A percentile compares a stretch with the other conserved stretches of the same genome.
phyloP scores from a whole-genome alignment of 768 basidiomycete species.

The Pluteus cervinus region DNA sequence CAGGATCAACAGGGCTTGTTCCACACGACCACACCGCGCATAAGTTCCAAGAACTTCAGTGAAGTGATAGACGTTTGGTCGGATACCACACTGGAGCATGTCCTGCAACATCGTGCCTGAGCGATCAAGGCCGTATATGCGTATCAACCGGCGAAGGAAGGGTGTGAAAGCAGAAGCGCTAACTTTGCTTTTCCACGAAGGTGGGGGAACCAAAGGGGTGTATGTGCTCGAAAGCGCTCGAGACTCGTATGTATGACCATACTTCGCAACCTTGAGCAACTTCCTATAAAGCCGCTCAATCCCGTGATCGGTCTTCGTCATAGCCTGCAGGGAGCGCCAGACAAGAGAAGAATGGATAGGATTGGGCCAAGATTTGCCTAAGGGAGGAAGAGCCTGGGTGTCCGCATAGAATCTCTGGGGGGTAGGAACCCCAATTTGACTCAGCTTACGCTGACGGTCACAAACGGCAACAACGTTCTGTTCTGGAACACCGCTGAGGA shows the following conservation, averaged over 20 bases:
- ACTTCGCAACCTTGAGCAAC: constrained; percentile 27
- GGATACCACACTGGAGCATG: constrained; percentile 41
- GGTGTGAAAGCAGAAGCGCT: constrained; percentile 39
- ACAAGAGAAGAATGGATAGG: constrained; percentile 27
- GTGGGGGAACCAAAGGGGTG: constrained; percentile 16
- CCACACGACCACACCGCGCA: constrained; percentile 30
- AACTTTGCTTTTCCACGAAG: constrained; percentile 23
- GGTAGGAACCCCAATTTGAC: not conserved
- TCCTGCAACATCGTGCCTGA: constrained; percentile 36
- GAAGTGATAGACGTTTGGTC: constrained; percentile 41
- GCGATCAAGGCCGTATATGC: not conserved
- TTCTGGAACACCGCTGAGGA: constrained; percentile 45
- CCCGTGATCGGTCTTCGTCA: constrained; percentile 13
- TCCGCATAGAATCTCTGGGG: constrained; percentile 8
- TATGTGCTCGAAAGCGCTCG: constrained; percentile 1
- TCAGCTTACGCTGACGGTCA: constrained; percentile 6
- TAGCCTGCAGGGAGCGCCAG: constrained; percentile 31
- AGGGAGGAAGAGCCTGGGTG: constrained; percentile 6
- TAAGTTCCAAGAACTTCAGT: constrained; percentile 44
- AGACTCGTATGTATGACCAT: constrained; percentile 8
- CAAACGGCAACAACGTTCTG: constrained; percentile 21
- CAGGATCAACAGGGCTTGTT: constrained; percentile 34
- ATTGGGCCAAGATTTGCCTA: constrained; percentile 28
- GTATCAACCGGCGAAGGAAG: constrained; percentile 40
- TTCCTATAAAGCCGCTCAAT: constrained; percentile 36